These are phyloP conservation scores for Populus ilicifolia DNA, from an alignment of 345 rosid species.

Conservation along the genomic window DNA sequence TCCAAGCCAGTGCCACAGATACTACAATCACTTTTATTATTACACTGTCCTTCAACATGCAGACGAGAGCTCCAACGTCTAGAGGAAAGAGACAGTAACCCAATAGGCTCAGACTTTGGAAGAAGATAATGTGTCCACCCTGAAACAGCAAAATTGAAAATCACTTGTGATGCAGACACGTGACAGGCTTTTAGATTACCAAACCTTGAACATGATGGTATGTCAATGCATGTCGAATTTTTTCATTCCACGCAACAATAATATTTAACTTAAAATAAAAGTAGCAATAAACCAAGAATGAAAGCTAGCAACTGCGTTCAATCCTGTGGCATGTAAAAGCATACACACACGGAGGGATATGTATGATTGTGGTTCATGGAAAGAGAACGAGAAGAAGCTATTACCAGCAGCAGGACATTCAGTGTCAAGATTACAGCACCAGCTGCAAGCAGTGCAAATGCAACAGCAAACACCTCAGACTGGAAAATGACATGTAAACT, in stretches of 20 bases:
- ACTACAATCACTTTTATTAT: conserved; percentile 67
- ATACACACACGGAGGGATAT: not conserved
- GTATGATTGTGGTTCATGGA: no score
- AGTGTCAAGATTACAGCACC: conserved; percentile 92
- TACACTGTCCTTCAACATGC: conserved; percentile 77
- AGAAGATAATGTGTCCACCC: conserved; percentile 91
- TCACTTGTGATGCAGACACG: not conserved
- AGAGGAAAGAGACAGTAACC: conserved; percentile 87
- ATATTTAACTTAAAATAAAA: not conserved
- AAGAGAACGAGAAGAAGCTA: not conserved
- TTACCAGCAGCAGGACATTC: conserved; percentile 90
- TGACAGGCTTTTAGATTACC: not conserved
- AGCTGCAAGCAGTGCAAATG: conserved; percentile 92
- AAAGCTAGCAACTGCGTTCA: not conserved
- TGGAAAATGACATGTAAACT: conserved; percentile 21
- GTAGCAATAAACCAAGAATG: not conserved
- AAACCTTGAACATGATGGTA: not conserved
- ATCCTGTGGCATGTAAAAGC: not conserved
- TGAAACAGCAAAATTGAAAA: conserved; percentile 24
- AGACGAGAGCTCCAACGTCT: conserved; percentile 73
- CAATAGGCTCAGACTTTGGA: conserved; percentile 78
- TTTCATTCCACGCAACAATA: not conserved
- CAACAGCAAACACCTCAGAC: conserved; percentile 97
- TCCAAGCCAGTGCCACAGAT: conserved; percentile 72
- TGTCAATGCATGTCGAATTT: not conserved